Conservation (phyloP, 331 rosid species). For the Arachis monticola region DNA sequence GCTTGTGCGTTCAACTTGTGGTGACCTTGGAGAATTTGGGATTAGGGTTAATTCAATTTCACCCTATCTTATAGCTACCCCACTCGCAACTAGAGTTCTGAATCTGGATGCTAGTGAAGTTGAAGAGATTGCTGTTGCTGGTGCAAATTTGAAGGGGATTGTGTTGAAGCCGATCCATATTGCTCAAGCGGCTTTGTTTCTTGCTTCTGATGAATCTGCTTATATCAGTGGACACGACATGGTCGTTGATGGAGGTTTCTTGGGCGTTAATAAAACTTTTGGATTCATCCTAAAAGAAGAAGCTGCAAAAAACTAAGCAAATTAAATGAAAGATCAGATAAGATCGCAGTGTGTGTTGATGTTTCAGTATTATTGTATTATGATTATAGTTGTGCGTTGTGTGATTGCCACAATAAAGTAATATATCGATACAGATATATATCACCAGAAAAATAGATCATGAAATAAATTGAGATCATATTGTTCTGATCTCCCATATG, state of each 20-base stretch:
- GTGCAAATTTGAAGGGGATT: conserved; percentile 67
- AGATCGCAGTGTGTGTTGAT: no score
- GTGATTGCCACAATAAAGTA: no score
- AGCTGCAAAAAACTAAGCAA: no score
- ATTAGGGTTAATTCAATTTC: conserved; percentile 79
- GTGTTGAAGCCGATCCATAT: conserved; percentile 57
- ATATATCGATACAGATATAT: no score
- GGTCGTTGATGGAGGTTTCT: conserved; percentile 70
- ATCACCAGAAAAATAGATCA: no score
- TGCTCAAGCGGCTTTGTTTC: conserved; percentile 80
- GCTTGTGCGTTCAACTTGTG: conserved; percentile 54
- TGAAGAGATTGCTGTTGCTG: conserved; percentile 41
- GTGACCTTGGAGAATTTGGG: conserved; percentile 76
- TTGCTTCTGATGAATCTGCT: conserved; percentile 69
- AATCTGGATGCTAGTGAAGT: conserved; percentile 28
- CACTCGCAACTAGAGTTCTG: conserved; percentile 41
- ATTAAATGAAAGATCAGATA: no score
- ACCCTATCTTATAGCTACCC: conserved; percentile 65
- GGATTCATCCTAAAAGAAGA: no score
- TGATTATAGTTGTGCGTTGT: no score
- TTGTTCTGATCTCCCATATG: no score
- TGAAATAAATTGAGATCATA: no score
- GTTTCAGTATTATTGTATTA: no score
- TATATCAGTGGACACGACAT: conserved; percentile 67
- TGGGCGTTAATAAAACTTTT: conserved; percentile 29